These are phyloP conservation scores for Kwoniella bestiolae DNA, from an alignment of 768 basidiomycete genomes.

Conservation along the genomic window DNA sequence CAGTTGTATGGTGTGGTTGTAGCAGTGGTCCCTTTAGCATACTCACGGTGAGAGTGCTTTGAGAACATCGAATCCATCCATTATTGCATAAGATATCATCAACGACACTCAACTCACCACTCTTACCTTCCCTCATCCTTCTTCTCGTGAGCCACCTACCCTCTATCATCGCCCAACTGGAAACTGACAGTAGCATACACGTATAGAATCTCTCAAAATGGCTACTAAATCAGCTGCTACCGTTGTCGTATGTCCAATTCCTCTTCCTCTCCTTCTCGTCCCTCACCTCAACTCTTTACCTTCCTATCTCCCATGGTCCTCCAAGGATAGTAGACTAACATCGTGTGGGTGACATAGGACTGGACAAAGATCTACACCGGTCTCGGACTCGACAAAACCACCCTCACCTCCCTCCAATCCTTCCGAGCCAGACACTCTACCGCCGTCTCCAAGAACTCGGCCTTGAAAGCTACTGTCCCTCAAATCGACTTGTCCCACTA, in stretches of 20 bases:
- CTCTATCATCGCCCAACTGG: background rate
- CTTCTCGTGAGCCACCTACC: background rate
- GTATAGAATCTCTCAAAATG: slow-evolving; percentile 42
- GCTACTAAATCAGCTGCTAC: slow-evolving; percentile 52
- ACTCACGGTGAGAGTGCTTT: background rate
- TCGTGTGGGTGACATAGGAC: slow-evolving; percentile 46
- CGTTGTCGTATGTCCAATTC: slow-evolving; percentile 47
- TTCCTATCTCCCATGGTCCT: too few species aligned
- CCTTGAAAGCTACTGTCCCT: slow-evolving; percentile 62
- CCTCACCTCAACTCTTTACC: too few species aligned
- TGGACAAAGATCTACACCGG: slow-evolving; percentile 58
- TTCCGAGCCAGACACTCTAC: slow-evolving; percentile 96
- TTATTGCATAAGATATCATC: background rate
- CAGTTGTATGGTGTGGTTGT: slow-evolving; percentile 3
- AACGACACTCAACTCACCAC: slow-evolving; percentile 15
- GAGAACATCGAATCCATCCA: slow-evolving; percentile 1
- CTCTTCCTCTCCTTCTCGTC: background rate
- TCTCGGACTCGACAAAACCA: slow-evolving; percentile 66
- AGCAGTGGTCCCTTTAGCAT: background rate
- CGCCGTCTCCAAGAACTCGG: slow-evolving; percentile 61
- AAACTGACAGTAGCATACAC: background rate
- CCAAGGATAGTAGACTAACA: too few species aligned
- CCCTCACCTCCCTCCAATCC: slow-evolving; percentile 82
- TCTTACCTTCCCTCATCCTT: too few species aligned
- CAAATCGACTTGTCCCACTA: slow-evolving; percentile 91